Evolutionary conservation across 768 basidiomycete species (phyloP).

Genomic region (Crepidotus variabilis): DNA sequence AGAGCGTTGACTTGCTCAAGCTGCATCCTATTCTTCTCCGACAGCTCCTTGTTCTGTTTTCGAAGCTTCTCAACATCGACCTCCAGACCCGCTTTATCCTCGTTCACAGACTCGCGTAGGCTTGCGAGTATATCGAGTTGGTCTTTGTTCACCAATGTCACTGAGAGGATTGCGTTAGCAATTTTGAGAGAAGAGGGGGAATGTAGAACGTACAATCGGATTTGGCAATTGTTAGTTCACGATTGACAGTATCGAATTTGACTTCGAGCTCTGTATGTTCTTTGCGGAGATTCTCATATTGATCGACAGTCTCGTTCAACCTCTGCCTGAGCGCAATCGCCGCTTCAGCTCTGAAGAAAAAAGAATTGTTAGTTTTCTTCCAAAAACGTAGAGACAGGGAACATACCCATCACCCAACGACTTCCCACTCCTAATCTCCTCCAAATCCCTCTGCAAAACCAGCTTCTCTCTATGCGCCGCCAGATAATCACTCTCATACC

Average conservation of each 20-base stretch:
- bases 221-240: constrained; percentile 78
- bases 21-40: constrained; percentile 87
- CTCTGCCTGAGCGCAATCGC: constrained; percentile 86
- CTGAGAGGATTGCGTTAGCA: constrained; percentile 33
- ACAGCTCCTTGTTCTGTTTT: constrained; percentile 65
- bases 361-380: background rate
- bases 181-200: background rate
- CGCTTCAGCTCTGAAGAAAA: constrained; percentile 62
- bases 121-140: constrained; percentile 86
- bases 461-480: constrained; percentile 80
- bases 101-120: constrained; percentile 83
- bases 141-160: constrained; percentile 89
- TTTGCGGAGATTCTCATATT: constrained; percentile 68
- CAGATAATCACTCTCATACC: constrained; percentile 88
- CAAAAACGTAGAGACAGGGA: background rate
- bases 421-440: constrained; percentile 89
- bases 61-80: constrained; percentile 60
- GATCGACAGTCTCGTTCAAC: constrained; percentile 82
- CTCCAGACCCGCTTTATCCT: constrained; percentile 79
- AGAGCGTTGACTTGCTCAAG: constrained; percentile 82
- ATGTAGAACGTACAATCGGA: constrained; percentile 64
- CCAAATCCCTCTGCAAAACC: constrained; percentile 73
- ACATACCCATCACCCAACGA: constrained; percentile 76
- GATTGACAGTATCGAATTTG: constrained; percentile 52
- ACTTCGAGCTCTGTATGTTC: constrained; percentile 71